Base-by-base conservation (phyloP, 129 eudicot species). In the Silybum marianum region DNA sequence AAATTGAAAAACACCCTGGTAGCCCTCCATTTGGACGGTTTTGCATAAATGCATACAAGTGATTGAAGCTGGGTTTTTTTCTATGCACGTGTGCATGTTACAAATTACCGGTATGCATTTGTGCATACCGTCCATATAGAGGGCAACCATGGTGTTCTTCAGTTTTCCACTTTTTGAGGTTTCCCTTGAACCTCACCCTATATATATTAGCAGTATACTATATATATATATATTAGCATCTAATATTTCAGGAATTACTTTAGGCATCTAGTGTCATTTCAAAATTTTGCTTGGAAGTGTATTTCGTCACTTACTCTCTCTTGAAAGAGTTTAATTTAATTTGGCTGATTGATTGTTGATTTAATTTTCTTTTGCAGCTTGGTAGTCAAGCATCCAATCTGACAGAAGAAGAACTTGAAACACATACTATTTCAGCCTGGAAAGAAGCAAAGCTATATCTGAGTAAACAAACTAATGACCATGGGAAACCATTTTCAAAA, bases 351-450 rank as follows among this genome's bases (percentile, higher is more conserved):
- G 13, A 28, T 28, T 28, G 13, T 2, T n/a, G 51, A 23, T 62
- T 75, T 74, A 46, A 54, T 36, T 32, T 36, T 32, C 18, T 74
- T 74, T 80, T 88, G 89, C 89, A 94, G 98, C 97, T 94, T 76
- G 92, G 98, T 68, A 87, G 38, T 85, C 93, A 87, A 74, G 98
- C 95, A 48, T 91, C 98, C 74, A 94, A 94, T 87, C 69, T 94
- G 82, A 91, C 98, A 71, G 98, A 91, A 82, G 98, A 94, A 87
- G 98, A 93, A 82, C 98, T 94, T 38, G 97, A 91, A 79, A 94
- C 93, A 38, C 98, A 90, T 85, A 94, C 98, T 40, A 91, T 94
- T 85, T 91, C 95, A 85, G 98, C 97, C 28, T 94, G 98, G 98
- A 94, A 94, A 88, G 98, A 91, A 83, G 93, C 93, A 73, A 94